A percentile compares a stretch with the other conserved stretches of the same genome.
Evolutionary conservation across 2,329 filamentous ascomycete genomes (phyloP).

Genomic region (Colletotrichum tamarilloi): DNA sequence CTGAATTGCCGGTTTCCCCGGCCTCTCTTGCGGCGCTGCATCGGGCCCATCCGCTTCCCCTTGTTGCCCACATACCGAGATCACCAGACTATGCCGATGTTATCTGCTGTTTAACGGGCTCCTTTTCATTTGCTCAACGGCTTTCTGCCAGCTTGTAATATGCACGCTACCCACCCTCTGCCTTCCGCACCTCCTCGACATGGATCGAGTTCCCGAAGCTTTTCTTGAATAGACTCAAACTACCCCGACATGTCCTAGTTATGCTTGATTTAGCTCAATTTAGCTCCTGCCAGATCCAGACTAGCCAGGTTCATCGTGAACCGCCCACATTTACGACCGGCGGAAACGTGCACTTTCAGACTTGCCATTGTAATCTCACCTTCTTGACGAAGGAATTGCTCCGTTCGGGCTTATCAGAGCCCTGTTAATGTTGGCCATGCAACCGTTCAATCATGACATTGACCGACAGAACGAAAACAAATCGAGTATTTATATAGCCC

Average conservation of each 20-base stretch:
- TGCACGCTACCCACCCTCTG: conserved; percentile 9
- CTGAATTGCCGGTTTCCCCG: conserved; percentile 11
- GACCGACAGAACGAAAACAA: not conserved
- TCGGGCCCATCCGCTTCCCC: not conserved
- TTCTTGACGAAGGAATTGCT: conserved; percentile 23
- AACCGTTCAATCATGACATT: not conserved
- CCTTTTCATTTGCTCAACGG: too few relatives aligned
- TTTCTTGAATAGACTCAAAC: conserved; percentile 2
- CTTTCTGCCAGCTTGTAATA: not conserved
- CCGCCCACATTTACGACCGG: not conserved
- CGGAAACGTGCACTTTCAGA: not conserved
- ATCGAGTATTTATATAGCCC: not conserved
- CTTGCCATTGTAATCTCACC: not conserved
- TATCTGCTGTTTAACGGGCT: not conserved
- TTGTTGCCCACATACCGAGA: conserved; percentile 13
- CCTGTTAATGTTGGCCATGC: not conserved
- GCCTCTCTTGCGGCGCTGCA: not conserved
- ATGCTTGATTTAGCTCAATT: not conserved
- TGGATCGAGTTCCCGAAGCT: not conserved
- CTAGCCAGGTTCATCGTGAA: not conserved
- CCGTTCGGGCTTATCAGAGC: conserved; percentile 21
- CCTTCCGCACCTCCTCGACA: conserved; percentile 6
- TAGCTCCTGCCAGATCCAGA: conserved; percentile 20
- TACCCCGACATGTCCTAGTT: not conserved
- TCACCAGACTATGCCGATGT: not conserved